Percentiles rank a stretch among this genome's conserved stretches.
Evolutionary conservation across 345 rosid genomes (phyloP).

Genomic region (Noccaea caerulescens): DNA sequence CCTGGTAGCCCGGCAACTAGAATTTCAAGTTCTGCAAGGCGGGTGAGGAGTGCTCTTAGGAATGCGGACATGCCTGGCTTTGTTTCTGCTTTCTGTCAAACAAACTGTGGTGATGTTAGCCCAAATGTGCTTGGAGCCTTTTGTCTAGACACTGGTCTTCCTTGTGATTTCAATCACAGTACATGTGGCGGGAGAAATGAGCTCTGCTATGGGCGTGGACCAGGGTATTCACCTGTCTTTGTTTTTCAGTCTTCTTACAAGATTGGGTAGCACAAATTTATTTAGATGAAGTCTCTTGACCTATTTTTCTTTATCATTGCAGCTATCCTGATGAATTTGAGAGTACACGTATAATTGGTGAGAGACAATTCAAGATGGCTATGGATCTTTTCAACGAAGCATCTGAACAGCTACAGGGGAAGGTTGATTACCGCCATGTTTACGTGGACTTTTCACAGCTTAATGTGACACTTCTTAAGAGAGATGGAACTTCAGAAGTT

Average conservation of each 20-base stretch:
- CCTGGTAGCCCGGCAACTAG: constrained; percentile 75
- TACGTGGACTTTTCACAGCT: constrained; percentile 88
- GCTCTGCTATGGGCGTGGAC: constrained; percentile 93
- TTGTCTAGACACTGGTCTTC: constrained; percentile 84
- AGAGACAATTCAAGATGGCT: constrained; percentile 85
- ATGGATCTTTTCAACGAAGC: constrained; percentile 79
- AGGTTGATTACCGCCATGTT: constrained; percentile 77
- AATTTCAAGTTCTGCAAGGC: constrained; percentile 67
- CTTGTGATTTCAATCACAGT: constrained; percentile 98
- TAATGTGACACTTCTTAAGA: constrained; percentile 62
- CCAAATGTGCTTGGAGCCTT: constrained; percentile 97
- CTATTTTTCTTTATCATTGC: constrained; percentile 38
- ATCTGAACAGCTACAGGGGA: constrained; percentile 77
- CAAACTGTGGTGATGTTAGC: constrained; percentile 98
- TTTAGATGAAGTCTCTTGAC: constrained; percentile 12
- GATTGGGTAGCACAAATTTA: constrained; percentile 10
- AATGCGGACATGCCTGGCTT: constrained; percentile 79
- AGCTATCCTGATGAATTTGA: constrained; percentile 97
- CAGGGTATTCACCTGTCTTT: constrained; percentile 65
- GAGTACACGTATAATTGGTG: constrained; percentile 91
- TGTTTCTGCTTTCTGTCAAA: constrained; percentile 96
- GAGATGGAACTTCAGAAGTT: constrained; percentile 69
- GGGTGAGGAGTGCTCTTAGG: constrained; percentile 83
- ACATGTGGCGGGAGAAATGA: constrained; percentile 96
- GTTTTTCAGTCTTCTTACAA: constrained; percentile 1